Percentiles rank a stretch among this genome's conserved stretches.
phyloP scores from a whole-genome alignment of 78 protist species.

The Polysphondylium violaceum region DNA sequence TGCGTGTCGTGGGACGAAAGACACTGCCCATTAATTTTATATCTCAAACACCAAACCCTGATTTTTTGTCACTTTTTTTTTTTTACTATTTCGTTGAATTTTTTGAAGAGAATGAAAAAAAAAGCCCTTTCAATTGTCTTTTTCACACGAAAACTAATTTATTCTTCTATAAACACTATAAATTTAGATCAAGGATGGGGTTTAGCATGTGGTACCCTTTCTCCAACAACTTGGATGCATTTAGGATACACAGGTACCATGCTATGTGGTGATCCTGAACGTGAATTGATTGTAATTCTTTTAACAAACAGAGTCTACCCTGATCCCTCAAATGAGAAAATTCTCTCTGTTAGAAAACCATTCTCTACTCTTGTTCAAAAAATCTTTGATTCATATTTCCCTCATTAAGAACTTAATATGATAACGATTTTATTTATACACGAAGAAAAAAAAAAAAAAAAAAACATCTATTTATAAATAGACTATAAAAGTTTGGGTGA shows the following conservation, averaged over 20 bases:
- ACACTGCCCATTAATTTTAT: too few species aligned
- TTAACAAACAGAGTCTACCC: constrained; percentile 86
- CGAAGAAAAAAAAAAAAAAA: not conserved
- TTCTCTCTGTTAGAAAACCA: constrained; percentile 48
- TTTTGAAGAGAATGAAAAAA: not conserved
- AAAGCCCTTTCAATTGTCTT: not conserved
- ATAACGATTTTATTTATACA: not conserved
- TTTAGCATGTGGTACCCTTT: constrained; percentile 71
- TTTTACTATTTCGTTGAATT: not conserved
- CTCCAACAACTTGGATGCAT: constrained; percentile 87
- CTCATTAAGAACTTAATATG: too few species aligned
- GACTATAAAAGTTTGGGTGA: too few species aligned
- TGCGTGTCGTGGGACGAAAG: too few species aligned
- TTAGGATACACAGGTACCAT: constrained; percentile 91
- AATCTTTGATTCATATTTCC: constrained; percentile 25
- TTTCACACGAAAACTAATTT: not conserved
- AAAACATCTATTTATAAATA: not conserved
- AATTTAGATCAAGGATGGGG: constrained; percentile 59
- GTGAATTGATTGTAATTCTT: constrained; percentile 51
- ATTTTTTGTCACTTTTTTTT: not conserved
- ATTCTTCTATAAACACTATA: not conserved
- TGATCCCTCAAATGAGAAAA: not conserved
- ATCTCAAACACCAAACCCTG: too few species aligned
- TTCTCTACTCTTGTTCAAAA: constrained; percentile 57
- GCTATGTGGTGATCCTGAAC: constrained; percentile 86